Base-by-base conservation (phyloP, 306 rosid species). In the Acacia melanoxylon region DNA sequence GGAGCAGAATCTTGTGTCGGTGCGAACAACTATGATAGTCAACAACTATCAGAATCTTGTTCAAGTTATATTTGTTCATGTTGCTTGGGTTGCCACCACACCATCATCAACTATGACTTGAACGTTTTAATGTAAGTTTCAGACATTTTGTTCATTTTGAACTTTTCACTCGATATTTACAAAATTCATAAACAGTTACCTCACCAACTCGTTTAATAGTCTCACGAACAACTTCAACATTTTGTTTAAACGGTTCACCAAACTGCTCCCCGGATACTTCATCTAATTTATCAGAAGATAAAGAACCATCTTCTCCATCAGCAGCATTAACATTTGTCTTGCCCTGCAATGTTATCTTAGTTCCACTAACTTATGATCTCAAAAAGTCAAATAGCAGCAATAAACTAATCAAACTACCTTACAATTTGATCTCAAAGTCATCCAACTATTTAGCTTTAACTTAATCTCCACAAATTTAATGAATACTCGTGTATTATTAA, bases 281-380 rank as follows among this genome's bases (percentile, higher is more conserved):
- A 68, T 78, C 41, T 27, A 56, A 59, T 33, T 58, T 35, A 35
- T 29, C 2, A 42, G 82, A 41, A 79, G 56, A 24, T 71, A 24
- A 29, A 24, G 37, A 71, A 44, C 72, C 84, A 67, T 73, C 83
- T 31, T 31, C 67, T 58, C 65, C 69, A 80, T 73, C 71, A 83
- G 19, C 82, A 72, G 27, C 70, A 74, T 80, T 42, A 56, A 75
- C 77, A 41, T 63, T 25, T 44, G 65, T 70, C 35, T 75, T 72
- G 44, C 74, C 85, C 80, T 86, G 74, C 82, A 59, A 56, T 58
- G 42, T 62, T 25, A 11, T 37, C 49, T 42, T 8, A 76, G 62
- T 31, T 71, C 74, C 25, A 25, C 37, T 8, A 75, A 75, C 12
- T 52, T 27, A 69, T 25, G 41, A 37, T 49, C 22, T 56, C 15